phyloP scores from a whole-genome alignment of 2,329 filamentous ascomycete species.

The Teratosphaeria epicoccoides region DNA sequence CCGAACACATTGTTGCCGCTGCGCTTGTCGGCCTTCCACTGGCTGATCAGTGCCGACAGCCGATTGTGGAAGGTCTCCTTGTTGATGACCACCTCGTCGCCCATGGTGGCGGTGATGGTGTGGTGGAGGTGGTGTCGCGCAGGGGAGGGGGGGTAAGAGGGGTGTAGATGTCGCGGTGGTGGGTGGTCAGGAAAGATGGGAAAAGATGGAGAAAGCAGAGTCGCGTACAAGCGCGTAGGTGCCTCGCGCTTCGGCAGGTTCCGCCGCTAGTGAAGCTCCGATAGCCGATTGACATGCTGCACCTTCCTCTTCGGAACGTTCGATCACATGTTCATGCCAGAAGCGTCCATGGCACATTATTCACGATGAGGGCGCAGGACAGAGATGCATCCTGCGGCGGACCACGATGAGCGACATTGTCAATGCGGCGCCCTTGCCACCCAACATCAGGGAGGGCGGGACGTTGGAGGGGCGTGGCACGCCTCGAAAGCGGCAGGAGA shows the following conservation, averaged over 20 bases:
- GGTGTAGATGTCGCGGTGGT: background rate
- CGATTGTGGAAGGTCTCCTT: constrained; percentile 89
- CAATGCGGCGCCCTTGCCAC: background rate
- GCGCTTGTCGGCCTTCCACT: constrained; percentile 96
- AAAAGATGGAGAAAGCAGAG: background rate
- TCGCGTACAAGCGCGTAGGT: background rate
- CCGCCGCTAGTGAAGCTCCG: background rate
- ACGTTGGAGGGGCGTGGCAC: background rate
- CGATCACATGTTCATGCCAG: background rate
- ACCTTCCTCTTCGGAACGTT: background rate
- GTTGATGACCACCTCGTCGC: constrained; percentile 78
- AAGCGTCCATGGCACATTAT: background rate
- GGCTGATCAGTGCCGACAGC: constrained; percentile 70
- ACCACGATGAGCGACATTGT: background rate
- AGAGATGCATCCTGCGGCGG: background rate
- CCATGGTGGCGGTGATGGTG: constrained; percentile 37
- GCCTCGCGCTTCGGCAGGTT: background rate
- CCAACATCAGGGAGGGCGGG: background rate
- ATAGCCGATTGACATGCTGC: background rate
- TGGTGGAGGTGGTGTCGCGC: constrained; percentile 9
- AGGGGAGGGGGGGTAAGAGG: too few species aligned
- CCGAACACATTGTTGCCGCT: constrained; percentile 74
- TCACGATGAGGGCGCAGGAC: background rate
- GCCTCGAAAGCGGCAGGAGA: constrained; percentile 39
- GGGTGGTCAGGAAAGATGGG: background rate